phyloP scores from a whole-genome alignment of 805 yeast genomes.

The Lipomyces chichibuensis region DNA sequence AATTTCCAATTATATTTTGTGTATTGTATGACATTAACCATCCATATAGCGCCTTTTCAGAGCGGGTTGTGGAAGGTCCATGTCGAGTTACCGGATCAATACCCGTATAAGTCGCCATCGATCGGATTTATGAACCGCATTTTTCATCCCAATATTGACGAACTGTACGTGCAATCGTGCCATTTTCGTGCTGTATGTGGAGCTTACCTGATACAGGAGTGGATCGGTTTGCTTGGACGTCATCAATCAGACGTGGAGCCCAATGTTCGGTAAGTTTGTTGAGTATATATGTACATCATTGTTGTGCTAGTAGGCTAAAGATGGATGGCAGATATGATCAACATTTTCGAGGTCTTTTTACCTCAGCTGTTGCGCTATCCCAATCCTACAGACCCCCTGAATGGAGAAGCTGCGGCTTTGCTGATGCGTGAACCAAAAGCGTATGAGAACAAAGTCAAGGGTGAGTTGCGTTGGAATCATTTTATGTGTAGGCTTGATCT shows the following conservation, averaged over 20 bases:
- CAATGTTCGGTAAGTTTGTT: conserved; percentile 71
- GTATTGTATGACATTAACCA: not conserved
- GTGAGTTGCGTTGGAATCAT: conserved; percentile 9
- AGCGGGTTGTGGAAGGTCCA: conserved; percentile 89
- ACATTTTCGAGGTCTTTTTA: conserved; percentile 87
- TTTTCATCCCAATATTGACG: conserved; percentile 94
- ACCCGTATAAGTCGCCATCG: conserved; percentile 94
- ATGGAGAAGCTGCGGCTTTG: conserved; percentile 83
- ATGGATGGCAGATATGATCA: conserved; percentile 56
- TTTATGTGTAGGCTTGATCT: not conserved
- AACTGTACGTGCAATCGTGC: conserved; percentile 45
- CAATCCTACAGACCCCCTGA: conserved; percentile 91
- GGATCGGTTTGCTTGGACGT: conserved; percentile 96
- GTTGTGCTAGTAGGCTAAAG: not conserved
- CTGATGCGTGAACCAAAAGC: conserved; percentile 67
- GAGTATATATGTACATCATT: not conserved
- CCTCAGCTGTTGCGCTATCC: conserved; percentile 93
- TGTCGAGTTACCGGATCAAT: conserved; percentile 92
- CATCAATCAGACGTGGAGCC: conserved; percentile 97
- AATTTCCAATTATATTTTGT: not conserved
- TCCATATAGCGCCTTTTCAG: conserved; percentile 70
- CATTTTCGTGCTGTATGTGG: not conserved
- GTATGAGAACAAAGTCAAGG: conserved; percentile 69
- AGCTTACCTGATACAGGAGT: conserved; percentile 37
- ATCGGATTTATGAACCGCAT: conserved; percentile 91